Evolutionary conservation across 805 yeast genomes (phyloP), one percentile per base, ranked within the genome.

Genomic region (Schizosaccharomyces cryophilus): DNA sequence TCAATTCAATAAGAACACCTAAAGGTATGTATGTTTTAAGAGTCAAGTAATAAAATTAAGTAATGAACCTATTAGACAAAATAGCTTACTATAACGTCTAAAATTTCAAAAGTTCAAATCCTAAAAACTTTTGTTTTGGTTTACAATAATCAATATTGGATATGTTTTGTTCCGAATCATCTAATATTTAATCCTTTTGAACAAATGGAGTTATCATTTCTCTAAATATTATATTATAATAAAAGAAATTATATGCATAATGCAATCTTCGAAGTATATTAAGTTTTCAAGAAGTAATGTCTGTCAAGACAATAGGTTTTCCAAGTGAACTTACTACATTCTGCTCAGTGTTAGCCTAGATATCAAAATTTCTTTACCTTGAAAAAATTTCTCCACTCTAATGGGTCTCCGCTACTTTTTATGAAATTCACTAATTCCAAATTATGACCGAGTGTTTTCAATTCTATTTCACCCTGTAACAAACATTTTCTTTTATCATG

Each of bases 341-440:
- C 56, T 51, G 2, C 17, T 24, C 4, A 9, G 2, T 1, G 56
- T 21, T 19, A n/a, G 56, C 19, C 26, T n/a, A 51, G 56, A 19
- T 4, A 24, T 19, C 3, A 29, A 26, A 29, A 51, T 11, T 6
- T 29, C 51, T 17, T 51, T 56, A 56, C 74, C 66, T 81, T 80
- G 70, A 84, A 83, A 21, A 83, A 71, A 17, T 81, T 70, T 69
- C 88, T 74, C 88, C 88, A 83, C 68, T 83, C 88, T 51, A 83
- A 67, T 0, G 88, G 87, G 69, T 83, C 87, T 0, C 85, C 86
- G 17, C 59, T 55, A 13, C 60, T 40, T 42, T 59, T 42, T 64
- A 64, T 63, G 54, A 62, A 45, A 40, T 66, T 66, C 7, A 66
- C 61, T 11, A 63, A 19, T 21, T 56, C 26, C 45, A 56, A 35